Evolutionary conservation across 805 yeast species (phyloP).

Genomic region (Wickerhamomyces pijperi): DNA sequence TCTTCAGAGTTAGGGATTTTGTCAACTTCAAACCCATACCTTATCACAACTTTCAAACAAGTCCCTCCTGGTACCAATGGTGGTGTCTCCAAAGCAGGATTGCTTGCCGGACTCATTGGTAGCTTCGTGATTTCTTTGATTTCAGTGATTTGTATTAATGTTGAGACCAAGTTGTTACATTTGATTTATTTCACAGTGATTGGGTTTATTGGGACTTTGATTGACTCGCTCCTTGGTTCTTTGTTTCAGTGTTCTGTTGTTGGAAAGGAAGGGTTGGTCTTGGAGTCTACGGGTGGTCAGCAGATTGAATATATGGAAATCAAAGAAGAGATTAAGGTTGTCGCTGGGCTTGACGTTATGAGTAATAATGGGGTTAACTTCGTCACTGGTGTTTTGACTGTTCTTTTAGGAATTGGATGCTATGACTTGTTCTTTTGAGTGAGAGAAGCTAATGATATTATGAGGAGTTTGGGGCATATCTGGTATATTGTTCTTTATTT

Average conservation of each 20-base stretch:
- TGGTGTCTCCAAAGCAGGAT: constrained; percentile 27
- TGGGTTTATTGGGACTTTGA: constrained; percentile 27
- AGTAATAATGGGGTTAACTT: constrained; percentile 31
- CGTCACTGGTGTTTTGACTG: constrained; percentile 21
- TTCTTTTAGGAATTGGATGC: constrained; percentile 19
- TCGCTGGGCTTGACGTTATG: constrained; percentile 25
- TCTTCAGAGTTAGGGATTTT: constrained; percentile 36
- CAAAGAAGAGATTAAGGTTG: constrained; percentile 7
- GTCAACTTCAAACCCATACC: constrained; percentile 24
- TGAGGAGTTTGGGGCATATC: no score
- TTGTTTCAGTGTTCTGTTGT: constrained; percentile 25
- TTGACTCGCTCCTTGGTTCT: constrained; percentile 34
- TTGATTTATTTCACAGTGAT: constrained; percentile 19
- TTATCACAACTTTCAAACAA: constrained; percentile 27
- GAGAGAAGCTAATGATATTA: no score
- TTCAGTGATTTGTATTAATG: constrained; percentile 12
- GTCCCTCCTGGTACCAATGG: constrained; percentile 40
- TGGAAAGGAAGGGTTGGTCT: constrained; percentile 19
- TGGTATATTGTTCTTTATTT: no score
- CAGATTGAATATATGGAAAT: constrained; percentile 15
- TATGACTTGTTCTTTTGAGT: constrained; percentile 4
- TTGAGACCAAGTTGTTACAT: constrained; percentile 10
- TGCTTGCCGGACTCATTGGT: constrained; percentile 25
- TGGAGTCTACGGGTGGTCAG: constrained; percentile 23
- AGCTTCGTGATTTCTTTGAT: constrained; percentile 23